Evolutionary conservation across 768 basidiomycete species (phyloP).

Genomic region (Exsudoporus frostii): DNA sequence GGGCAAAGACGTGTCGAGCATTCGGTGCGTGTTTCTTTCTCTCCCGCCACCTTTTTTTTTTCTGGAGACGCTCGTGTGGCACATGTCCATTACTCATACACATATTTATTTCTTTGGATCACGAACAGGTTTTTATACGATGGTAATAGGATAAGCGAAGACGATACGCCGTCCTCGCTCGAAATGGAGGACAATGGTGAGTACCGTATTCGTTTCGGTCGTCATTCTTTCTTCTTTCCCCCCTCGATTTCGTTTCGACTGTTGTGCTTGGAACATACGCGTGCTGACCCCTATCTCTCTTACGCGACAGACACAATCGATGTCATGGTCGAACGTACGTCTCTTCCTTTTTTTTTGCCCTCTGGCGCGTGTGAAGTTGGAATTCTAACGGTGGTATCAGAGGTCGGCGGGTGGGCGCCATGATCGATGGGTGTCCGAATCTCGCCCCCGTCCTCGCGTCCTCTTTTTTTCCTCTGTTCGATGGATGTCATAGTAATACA

Average conservation of each 20-base stretch:
- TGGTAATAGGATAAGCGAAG: slow-evolving; percentile 79
- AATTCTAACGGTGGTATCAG: slow-evolving; percentile 3
- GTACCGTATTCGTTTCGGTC: slow-evolving; percentile 17
- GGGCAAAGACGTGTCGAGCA: slow-evolving; percentile 82
- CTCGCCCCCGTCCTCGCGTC: not conserved
- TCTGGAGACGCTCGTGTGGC: not conserved
- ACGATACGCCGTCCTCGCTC: slow-evolving; percentile 80
- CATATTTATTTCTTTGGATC: no score
- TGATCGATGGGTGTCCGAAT: not conserved
- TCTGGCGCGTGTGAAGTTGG: not conserved
- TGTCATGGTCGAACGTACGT: slow-evolving; percentile 92
- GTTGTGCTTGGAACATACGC: not conserved
- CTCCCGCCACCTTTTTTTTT: not conserved
- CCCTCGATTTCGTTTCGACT: no score
- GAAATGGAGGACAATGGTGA: slow-evolving; percentile 89
- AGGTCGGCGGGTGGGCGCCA: slow-evolving; percentile 20
- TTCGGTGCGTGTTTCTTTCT: slow-evolving; percentile 59
- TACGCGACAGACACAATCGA: slow-evolving; percentile 75
- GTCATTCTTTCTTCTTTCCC: slow-evolving; percentile 2
- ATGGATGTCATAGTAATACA: slow-evolving; percentile 3
- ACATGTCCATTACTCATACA: not conserved
- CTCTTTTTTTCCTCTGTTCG: not conserved
- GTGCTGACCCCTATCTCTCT: slow-evolving; percentile 3
- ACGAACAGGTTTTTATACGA: slow-evolving; percentile 82
- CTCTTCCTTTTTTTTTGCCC: not conserved